A percentile compares a stretch with the other conserved stretches of the same genome.
These are phyloP conservation scores for Colletotrichum cuscutae DNA, from an alignment of 2,329 filamentous ascomycete species.

Conservation along the genomic window DNA sequence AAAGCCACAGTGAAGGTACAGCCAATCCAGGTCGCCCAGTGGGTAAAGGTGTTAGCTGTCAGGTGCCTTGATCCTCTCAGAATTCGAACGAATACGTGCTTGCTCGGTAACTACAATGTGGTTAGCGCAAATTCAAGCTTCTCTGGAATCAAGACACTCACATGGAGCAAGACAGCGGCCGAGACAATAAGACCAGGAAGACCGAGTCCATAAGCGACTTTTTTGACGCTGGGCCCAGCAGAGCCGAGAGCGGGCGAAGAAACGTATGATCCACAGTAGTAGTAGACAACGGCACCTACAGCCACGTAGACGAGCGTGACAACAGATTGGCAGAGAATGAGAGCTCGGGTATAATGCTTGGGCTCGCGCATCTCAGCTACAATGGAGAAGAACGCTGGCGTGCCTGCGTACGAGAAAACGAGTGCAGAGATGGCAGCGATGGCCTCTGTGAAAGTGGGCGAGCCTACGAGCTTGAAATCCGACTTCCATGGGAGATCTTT, in stretches of 20 bases:
- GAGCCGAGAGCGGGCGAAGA: constrained; percentile 58
- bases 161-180: constrained; percentile 41
- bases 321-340: constrained; percentile 40
- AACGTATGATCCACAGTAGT: constrained; percentile 56
- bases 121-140: background rate
- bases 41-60: constrained; percentile 38
- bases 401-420: constrained; percentile 51
- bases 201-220: constrained; percentile 52
- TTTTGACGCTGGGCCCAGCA: constrained; percentile 53
- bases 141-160: constrained; percentile 15
- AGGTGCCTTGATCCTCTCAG: constrained; percentile 44
- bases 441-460: constrained; percentile 43
- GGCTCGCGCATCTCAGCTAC: constrained; percentile 47
- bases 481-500: constrained; percentile 36
- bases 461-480: constrained; percentile 42
- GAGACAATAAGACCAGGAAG: constrained; percentile 43
- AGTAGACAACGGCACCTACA: constrained; percentile 53
- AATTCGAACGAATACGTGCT: constrained; percentile 44
- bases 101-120: constrained; percentile 35
- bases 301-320: constrained; percentile 46
- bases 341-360: constrained; percentile 40
- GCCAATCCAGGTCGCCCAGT: constrained; percentile 44
- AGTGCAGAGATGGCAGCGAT: constrained; percentile 44
- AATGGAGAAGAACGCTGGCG: constrained; percentile 47
- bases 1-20: constrained; percentile 37